Evolutionary conservation across 371 early-diverging fungal genomes (phyloP), one percentile per base, ranked within the genome.

Genomic region (Rhizopus sp.): DNA sequence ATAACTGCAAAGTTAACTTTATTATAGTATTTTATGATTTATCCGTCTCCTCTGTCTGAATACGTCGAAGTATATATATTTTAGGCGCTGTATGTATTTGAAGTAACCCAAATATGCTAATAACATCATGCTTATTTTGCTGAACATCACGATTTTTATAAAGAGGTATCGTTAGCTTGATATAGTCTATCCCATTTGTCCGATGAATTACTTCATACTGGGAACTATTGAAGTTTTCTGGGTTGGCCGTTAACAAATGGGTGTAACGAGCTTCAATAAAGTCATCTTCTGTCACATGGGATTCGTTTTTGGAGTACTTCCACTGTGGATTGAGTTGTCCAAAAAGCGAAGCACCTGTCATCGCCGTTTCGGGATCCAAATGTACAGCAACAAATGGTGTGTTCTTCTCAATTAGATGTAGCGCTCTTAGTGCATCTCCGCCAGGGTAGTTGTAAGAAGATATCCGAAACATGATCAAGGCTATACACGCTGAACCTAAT

Each of bases 361-460:
- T 92, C n/a, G 93, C 91, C 0, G 93, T 80, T 32, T 73, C 82
- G 3, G 77, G 77, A 71, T 94, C 96, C 50, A 95, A 80, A 71
- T 97, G 97, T 3, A 94, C 84, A 8, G 59, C 46, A 48, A 71
- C 73, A 10, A 64, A 44, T 1, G 59, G 48, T 4, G 55, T 40
- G 4, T 55, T 40, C 12, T 66, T 53, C 23, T 76, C 82, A 6
- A 86, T 64, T 3, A 60, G 45, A 67, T 95, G 92, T 12, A 93
- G 67, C 34, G 64, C 61, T 9, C 62, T 62, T 45, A 96, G 64
- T 0, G 96, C 95, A 1, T 82, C 68, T 2, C 94, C 97, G 2
- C 96, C 97, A 7, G 97, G 96, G 55, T 97, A 97, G 72, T 97
- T 97, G 5, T 67, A 62, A 8, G 79, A 69, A 10, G 94, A 94